Conservation (phyloP, 139 green algal species). For the Spirogloea muscicola region DNA sequence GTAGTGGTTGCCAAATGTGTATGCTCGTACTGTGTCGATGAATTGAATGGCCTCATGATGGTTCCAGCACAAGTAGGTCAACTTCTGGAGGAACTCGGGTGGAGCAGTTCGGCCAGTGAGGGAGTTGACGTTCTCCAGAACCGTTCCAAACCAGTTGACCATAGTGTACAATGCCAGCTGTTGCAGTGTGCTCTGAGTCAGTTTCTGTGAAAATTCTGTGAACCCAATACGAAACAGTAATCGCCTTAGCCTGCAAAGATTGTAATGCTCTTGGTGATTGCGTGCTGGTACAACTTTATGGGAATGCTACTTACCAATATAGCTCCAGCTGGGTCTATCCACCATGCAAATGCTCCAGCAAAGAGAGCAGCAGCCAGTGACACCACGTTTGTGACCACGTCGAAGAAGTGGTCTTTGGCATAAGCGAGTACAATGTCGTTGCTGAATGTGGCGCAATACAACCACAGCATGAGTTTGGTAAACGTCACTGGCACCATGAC, state of each 20-base stretch:
- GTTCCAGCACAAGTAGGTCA: constrained; percentile 59
- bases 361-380: constrained; percentile 51
- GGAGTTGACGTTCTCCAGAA: constrained; percentile 52
- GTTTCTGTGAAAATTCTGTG: too few relatives aligned
- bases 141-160: constrained; percentile 52
- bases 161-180: constrained; percentile 57
- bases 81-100: constrained; percentile 51
- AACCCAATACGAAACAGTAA: too few relatives aligned
- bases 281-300: too few relatives aligned
- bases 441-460: constrained; percentile 46
- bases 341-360: constrained; percentile 45
- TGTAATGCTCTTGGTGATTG: too few relatives aligned
- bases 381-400: constrained; percentile 61
- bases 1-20: constrained; percentile 51
- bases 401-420: constrained; percentile 62
- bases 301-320: constrained; percentile 45
- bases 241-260: too few relatives aligned
- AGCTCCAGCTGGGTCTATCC: constrained; percentile 54
- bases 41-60: constrained; percentile 50
- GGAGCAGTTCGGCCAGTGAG: constrained; percentile 51
- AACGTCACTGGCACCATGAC: constrained; percentile 51
- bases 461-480: constrained; percentile 52
- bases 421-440: constrained; percentile 54
- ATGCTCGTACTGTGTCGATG: constrained; percentile 60
- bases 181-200: too few relatives aligned